Base-by-base conservation (phyloP, 352 stramenopile species). In the Globisporangium middletonii region DNA sequence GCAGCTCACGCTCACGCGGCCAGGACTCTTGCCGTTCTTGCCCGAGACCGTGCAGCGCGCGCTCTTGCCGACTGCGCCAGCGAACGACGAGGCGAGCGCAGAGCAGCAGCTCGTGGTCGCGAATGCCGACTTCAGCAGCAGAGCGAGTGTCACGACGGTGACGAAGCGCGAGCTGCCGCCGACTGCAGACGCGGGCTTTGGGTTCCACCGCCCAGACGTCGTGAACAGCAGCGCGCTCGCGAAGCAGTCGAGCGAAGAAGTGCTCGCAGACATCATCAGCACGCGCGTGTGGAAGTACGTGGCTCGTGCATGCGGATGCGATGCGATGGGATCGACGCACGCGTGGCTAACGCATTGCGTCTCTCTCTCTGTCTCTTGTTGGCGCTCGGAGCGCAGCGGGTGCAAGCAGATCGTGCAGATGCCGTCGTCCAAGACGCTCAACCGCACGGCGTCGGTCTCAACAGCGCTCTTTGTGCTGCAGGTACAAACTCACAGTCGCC, bases 1-100 rank as follows among this genome's bases (percentile, higher is more conserved):
- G 15, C 84, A 94, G 60, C 59, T 82, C 18, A 72, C 89, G 71
- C 69, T 94, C 64, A 88, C 78, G 16, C 83, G 78, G 13, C 82
- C 82, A 2, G 84, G 84, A 19, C 66, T 94, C 33, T 53, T 91
- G 41, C 65, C 77, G 33, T 64, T 92, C 19, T 61, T 93, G n/a
- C 83, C 81, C 1, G 53, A 66, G 16, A 66, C 71, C 1, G 55
- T 93, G 11, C 83, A 90, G 61, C 78, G 75, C 30, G 63, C 69
- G 18, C 68, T 93, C 42, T 56, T 91, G 27, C 80, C 76, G 2
- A 58, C 64, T 7, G 45, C 37, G 18, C 43, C 64, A 15, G 38
- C 53, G 44, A 50, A 57, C 35, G 58, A 64, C 23, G 67, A 60
- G 50, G 53, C 50, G 13, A 57, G 8, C 9, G 52, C 27, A n/a